Conservation (phyloP, 768 basidiomycete species). For the Pisolithus microcarpus region DNA sequence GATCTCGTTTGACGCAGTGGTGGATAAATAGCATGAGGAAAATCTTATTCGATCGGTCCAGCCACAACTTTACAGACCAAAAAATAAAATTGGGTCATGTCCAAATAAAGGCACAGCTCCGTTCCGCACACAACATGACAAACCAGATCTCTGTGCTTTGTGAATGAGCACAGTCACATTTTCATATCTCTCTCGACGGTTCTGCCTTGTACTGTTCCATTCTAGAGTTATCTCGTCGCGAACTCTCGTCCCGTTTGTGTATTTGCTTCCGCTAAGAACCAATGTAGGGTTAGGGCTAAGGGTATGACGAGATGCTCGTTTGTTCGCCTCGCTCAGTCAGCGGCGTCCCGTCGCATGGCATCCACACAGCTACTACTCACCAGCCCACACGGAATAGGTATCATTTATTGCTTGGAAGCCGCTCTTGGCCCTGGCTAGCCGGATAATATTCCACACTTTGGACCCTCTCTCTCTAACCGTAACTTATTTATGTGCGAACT, state of each 20-base stretch:
- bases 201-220: too few species aligned
- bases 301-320: conserved; percentile 5
- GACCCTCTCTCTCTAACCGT: not conserved
- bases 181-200: too few species aligned
- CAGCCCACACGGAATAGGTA: not conserved
- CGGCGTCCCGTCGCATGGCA: not conserved
- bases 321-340: conserved; percentile 4
- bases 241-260: too few species aligned
- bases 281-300: conserved; percentile 27
- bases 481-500: not conserved
- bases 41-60: conserved; percentile 24
- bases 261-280: conserved; percentile 3
- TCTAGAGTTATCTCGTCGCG: too few species aligned
- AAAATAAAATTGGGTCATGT: conserved; percentile 8
- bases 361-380: not conserved
- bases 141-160: not conserved
- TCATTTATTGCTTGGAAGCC: not conserved
- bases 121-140: not conserved
- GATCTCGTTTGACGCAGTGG: conserved; percentile 37
- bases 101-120: conserved; percentile 27
- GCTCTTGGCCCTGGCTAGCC: not conserved
- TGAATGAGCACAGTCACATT: not conserved
- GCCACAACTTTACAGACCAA: conserved; percentile 19
- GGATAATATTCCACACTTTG: not conserved
- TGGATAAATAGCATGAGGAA: conserved; percentile 44